Base-by-base conservation (phyloP, 2,329 filamentous ascomycete species). In the Phoma herbarum region DNA sequence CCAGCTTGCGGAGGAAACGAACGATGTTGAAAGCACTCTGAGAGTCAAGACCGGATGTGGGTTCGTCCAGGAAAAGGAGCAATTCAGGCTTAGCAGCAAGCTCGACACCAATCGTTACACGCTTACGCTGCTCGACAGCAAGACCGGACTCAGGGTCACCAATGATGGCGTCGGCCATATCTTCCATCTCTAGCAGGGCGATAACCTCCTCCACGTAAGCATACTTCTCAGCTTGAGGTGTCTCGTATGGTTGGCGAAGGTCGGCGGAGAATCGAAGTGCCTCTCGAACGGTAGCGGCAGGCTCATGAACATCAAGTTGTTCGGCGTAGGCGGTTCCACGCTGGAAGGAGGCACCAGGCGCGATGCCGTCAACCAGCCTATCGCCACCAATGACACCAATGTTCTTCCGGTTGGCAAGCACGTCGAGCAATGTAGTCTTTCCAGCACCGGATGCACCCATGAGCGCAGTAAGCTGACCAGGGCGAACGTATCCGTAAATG, bases 371-470 rank as follows among this genome's bases (percentile, higher is more conserved):
- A 9, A 90, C 83, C 20, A 90, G 80, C 52, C 87, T 84, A 60
- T 88, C 85, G 41, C 88, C 88, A 31, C 77, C 78, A 49, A 90
- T 85, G 5, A 88, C 85, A 63, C 88, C 87, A 60, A 88, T 86
- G 63, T 85, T 89, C 75, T 87, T 88, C 55, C 88, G 78, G 5
- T 83, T 79, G 1, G 88, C 87, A 11, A 96, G 80, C 1, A 94
- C 90, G 68, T 96, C 91, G 2, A 96, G 81, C 0, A 96, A 80
- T 0, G 92, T 96, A 0, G 92, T 95, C 79, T 96, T 96, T 47
- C 92, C 92, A 4, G 92, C 92, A n/a, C 85, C 85, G 3, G 82
- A 85, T 3, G 74, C 75, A 20, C 75, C 74, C 74, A 77, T 77
- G 25, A 78, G 67, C 1, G 80, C 82, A 4, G 81, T 86, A 14